A percentile compares a stretch with the other conserved stretches of the same genome.
Evolutionary conservation across 257 asterid species (phyloP).

Genomic region (Anisodus tanguticus): DNA sequence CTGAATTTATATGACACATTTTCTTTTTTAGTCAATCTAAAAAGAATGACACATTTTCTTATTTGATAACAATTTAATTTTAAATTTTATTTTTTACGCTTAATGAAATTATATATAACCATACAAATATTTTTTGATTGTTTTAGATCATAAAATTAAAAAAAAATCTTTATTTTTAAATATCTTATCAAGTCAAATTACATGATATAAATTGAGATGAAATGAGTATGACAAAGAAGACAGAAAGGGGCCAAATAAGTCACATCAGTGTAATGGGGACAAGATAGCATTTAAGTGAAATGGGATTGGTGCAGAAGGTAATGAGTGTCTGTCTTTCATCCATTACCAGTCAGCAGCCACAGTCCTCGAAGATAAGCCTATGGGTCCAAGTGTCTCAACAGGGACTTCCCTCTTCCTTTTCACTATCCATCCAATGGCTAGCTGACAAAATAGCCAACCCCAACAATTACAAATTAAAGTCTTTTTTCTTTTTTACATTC

Average conservation of each 20-base stretch:
- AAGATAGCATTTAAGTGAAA: neutral
- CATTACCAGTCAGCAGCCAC: neutral
- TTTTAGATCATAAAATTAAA: no score
- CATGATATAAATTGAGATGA: no score
- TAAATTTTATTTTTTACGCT: neutral
- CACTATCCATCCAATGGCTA: neutral
- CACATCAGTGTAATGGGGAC: neutral
- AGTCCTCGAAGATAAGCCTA: constrained; percentile 7
- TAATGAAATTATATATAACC: no score
- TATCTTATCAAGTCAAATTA: no score
- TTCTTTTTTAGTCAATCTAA: no score
- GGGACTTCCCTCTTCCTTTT: neutral
- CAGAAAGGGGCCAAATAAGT: neutral
- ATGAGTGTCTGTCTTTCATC: constrained; percentile 20
- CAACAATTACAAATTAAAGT: no score
- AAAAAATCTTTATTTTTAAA: no score
- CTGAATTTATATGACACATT: no score
- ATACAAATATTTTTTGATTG: no score
- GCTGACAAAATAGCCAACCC: neutral
- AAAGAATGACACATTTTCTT: no score
- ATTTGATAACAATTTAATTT: no score
- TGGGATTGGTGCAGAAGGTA: constrained; percentile 25
- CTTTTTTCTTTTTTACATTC: neutral
- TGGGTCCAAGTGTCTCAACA: constrained; percentile 22
- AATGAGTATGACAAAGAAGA: neutral